phyloP scores from a whole-genome alignment of 2,329 filamentous ascomycete species.

The Alternaria gaisen region DNA sequence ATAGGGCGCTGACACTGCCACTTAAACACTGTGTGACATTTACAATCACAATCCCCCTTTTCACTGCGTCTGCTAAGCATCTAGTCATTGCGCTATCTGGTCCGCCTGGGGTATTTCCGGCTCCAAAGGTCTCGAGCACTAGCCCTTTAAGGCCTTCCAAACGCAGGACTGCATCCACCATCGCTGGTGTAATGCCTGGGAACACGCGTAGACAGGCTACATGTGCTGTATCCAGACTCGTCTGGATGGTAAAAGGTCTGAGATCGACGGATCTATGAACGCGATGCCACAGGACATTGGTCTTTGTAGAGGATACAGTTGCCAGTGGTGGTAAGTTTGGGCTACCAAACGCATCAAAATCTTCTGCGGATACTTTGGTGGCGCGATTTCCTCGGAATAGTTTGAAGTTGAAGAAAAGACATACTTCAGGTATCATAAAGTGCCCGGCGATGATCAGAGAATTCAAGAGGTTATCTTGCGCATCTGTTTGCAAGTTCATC shows the following conservation, averaged over 20 bases:
- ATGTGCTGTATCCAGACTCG: conserved; percentile 82
- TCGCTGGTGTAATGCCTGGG: conserved; percentile 90
- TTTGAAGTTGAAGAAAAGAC: conserved; percentile 91
- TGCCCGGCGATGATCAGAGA: conserved; percentile 90
- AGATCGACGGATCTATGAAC: conserved; percentile 78
- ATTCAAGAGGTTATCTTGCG: conserved; percentile 87
- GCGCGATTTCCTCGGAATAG: conserved; percentile 88
- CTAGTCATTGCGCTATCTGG: conserved; percentile 80
- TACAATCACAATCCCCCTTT: conserved; percentile 83
- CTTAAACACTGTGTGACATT: conserved; percentile 88
- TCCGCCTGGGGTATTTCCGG: conserved; percentile 88
- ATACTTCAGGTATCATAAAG: conserved; percentile 92
- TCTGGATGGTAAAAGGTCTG: conserved; percentile 76
- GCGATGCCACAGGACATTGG: conserved; percentile 81
- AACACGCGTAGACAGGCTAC: conserved; percentile 91
- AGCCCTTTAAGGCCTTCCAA: conserved; percentile 81
- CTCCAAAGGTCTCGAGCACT: conserved; percentile 90
- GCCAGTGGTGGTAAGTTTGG: conserved; percentile 88
- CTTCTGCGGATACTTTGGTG: conserved; percentile 86
- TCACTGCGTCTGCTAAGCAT: conserved; percentile 78
- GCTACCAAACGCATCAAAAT: conserved; percentile 86
- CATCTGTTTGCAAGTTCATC: conserved; percentile 89
- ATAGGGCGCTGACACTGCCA: conserved; percentile 53
- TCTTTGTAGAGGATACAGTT: conserved; percentile 80
- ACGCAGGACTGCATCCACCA: conserved; percentile 84